These are phyloP conservation scores for Talaromyces sp. DNA, from an alignment of 2,329 filamentous ascomycete species.

Conservation along the genomic window DNA sequence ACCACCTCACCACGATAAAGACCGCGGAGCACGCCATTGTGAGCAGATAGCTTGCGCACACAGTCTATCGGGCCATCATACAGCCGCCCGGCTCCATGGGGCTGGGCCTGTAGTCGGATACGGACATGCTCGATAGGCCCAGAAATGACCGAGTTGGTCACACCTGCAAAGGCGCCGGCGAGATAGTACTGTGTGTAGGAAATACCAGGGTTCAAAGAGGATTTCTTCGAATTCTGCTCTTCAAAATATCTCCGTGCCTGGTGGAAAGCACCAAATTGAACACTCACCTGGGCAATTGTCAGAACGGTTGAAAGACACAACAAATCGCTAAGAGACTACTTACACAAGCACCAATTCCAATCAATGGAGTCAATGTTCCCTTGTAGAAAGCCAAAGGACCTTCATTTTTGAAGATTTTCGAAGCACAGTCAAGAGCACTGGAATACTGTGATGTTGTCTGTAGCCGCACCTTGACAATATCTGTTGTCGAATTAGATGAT, in stretches of 20 bases:
- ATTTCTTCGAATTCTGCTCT: slow-evolving; percentile 56
- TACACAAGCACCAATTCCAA: slow-evolving; percentile 95
- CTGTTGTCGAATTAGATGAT: slow-evolving; percentile 37
- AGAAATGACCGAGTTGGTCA: slow-evolving; percentile 84
- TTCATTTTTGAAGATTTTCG: slow-evolving; percentile 80
- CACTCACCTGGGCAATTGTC: slow-evolving; percentile 53
- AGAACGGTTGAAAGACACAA: background rate
- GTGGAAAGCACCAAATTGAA: slow-evolving; percentile 97
- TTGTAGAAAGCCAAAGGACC: slow-evolving; percentile 95
- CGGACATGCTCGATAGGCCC: slow-evolving; percentile 94
- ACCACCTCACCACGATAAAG: slow-evolving; percentile 85
- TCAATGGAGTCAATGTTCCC: slow-evolving; percentile 86
- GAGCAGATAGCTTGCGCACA: slow-evolving; percentile 70
- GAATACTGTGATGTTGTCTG: slow-evolving; percentile 82
- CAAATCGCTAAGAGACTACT: slow-evolving; percentile 16
- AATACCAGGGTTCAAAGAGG: slow-evolving; percentile 45
- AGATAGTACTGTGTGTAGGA: slow-evolving; percentile 83
- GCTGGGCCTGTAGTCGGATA: slow-evolving; percentile 93
- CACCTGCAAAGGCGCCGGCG: slow-evolving; percentile 83
- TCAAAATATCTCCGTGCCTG: slow-evolving; percentile 83
- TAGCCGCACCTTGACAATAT: slow-evolving; percentile 96
- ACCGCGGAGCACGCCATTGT: slow-evolving; percentile 64
- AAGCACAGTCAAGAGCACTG: slow-evolving; percentile 72
- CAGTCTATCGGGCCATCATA: slow-evolving; percentile 87
- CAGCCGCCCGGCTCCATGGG: slow-evolving; percentile 71